A percentile compares a stretch with the other conserved stretches of the same genome.
Conservation (phyloP, 1,139 yeast species). For the Suhomyces chickasaworum region DNA sequence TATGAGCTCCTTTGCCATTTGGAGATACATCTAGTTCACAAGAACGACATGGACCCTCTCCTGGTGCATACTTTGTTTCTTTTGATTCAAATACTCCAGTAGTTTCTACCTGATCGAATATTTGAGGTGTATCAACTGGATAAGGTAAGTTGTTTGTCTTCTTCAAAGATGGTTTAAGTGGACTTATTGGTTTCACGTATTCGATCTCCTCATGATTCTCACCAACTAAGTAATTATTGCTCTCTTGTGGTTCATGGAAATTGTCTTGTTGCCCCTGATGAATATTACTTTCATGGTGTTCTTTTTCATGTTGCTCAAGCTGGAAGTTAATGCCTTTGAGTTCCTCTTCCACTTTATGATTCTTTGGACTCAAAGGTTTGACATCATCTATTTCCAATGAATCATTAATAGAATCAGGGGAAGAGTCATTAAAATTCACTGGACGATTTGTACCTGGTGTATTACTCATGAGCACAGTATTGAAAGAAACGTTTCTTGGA, state of each 20-base stretch:
- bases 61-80: constrained; percentile 49
- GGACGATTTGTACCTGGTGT: constrained; percentile 8
- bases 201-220: constrained; percentile 1
- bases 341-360: constrained; percentile 34
- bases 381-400: constrained; percentile 12
- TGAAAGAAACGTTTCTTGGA: constrained; percentile 11
- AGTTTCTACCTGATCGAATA: constrained; percentile 2
- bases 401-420: constrained; percentile 10
- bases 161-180: constrained; percentile 7
- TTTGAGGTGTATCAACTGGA: constrained; percentile 11
- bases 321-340: constrained; percentile 30
- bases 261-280: background rate
- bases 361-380: constrained; percentile 37
- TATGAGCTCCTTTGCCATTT: constrained; percentile 48
- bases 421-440: constrained; percentile 12
- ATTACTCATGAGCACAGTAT: constrained; percentile 3
- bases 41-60: constrained; percentile 72
- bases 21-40: constrained; percentile 54
- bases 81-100: constrained; percentile 1
- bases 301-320: constrained; percentile 9
- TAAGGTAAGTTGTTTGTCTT: constrained; percentile 6
- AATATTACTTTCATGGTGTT: background rate
- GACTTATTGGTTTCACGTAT: constrained; percentile 12
- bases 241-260: background rate
- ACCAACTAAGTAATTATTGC: background rate